Conservation (phyloP, 2,329 filamentous ascomycete species). For the Cladophialophora carrionii region DNA sequence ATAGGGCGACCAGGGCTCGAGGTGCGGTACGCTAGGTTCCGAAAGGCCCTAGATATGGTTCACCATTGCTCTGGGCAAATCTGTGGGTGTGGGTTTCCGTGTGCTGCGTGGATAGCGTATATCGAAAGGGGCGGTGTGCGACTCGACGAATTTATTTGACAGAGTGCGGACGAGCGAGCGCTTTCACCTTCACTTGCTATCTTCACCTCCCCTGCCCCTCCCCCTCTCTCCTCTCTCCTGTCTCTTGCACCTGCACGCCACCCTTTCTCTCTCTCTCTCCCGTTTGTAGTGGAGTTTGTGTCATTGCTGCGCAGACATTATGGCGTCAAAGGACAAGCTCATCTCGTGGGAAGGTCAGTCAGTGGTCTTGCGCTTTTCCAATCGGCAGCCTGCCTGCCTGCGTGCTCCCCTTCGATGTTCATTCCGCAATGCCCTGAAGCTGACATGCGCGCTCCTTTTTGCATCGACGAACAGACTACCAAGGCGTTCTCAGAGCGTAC, state of each 20-base stretch:
- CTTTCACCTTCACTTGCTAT: background rate
- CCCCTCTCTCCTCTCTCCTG: background rate
- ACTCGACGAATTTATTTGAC: constrained; percentile 13
- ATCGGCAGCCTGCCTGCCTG: background rate
- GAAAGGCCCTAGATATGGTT: constrained; percentile 7
- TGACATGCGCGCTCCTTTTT: background rate
- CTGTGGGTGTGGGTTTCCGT: background rate
- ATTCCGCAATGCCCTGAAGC: background rate
- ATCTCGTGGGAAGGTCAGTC: constrained; percentile 36
- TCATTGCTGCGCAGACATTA: constrained; percentile 16
- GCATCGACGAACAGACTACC: constrained; percentile 33
- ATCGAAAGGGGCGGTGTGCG: constrained; percentile 23
- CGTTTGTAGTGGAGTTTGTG: background rate
- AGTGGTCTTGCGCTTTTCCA: background rate
- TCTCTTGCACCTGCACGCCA: background rate
- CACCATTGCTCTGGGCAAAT: constrained; percentile 5
- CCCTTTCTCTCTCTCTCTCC: background rate
- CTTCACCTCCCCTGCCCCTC: too few relatives aligned
- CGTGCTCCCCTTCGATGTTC: background rate
- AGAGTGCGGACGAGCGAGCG: constrained; percentile 13
- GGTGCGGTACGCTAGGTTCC: constrained; percentile 14
- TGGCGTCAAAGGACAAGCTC: constrained; percentile 33
- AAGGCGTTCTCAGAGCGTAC: constrained; percentile 37
- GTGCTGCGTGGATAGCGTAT: background rate
- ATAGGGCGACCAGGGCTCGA: background rate